Evolutionary conservation across 176 grass and related monocot species (phyloP), one percentile per base, ranked within the genome.

Genomic region (Zea luxurians): DNA sequence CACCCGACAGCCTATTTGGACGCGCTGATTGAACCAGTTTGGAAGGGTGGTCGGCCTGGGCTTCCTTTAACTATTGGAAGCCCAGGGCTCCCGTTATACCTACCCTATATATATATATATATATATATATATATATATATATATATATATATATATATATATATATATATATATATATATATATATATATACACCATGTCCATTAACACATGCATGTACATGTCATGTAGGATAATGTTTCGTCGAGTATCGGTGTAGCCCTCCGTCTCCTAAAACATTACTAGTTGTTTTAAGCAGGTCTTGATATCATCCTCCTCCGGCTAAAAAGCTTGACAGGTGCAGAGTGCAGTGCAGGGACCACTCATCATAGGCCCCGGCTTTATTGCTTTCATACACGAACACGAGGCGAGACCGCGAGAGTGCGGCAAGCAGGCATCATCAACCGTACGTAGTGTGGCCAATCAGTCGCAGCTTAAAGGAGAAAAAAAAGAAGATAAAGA

Each of bases 401-500:
- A 15, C 43, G 66, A 48, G 67, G 41, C 9, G 16, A 48, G 54
- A 52, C n/a, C n/a, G n/a, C n/a, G 17, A 5, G 42, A 44, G 67
- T 64, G 66, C 50, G 60, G 68, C 80, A 42, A 42, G 66, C 42
- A 44, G 17, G 35, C 63, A 64, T 4, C 71, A 55, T 55, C 54
- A 61, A 59, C 20, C 8, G 58, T 57, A 57, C 17, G 15, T 34
- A 60, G 75, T 52, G 20, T 61, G 49, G 55, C 68, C 69, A 37
- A 78, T 57, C 68, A 50, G 73, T 67, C 38, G 57, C 73, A 63
- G 45, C 62, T 54, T 79, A 46, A 61, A 48, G 16, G 40, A 60
- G 12, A 16, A 11, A 37, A 37, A 59, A 20, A 80, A 81, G 40
- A 81, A 86, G 68, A 27, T 27, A 27, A 44, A 61, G 6, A 60